Base-by-base conservation (phyloP, 2,329 filamentous ascomycete species). In the Clathrospora elynae region DNA sequence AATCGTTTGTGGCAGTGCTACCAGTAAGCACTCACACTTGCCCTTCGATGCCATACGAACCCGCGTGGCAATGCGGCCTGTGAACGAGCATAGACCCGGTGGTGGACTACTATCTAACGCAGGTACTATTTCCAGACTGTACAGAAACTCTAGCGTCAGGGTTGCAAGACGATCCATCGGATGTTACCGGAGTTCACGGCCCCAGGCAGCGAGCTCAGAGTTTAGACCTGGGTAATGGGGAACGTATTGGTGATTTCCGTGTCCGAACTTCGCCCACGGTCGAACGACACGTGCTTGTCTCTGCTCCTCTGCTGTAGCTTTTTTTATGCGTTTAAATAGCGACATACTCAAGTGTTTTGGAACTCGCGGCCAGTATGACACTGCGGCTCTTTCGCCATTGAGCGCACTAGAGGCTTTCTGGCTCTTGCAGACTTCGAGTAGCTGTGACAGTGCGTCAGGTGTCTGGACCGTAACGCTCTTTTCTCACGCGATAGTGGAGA, bases 381-480 rank as follows among this genome's bases (percentile, higher is more conserved):
- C 20, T 23, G 20, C 10, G 20, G 10, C 6, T 23, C 20, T n/a
- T n/a, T n/a, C n/a, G n/a, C n/a, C n/a, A n/a, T n/a, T n/a, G n/a
- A n/a, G 20, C 10, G 20, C 20, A 10, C 10, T 23, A 10, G 20
- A 10, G 20, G 20, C 20, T 23, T 10, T 6, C 20, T 6, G 20
- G 10, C 17, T 37, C 25, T 28, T 16, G 18, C 10, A n/a, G 10
- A 28, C 20, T 13, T 10, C 19, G n/a, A 37, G 35, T 17, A 37
- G 20, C 23, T 17, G n/a, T 12, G 24, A 37, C 29, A 37, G 12
- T 16, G 24, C 35, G 25, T 23, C 16, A 28, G 25, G 16, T 18
- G 23, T 37, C 35, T 37, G 35, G n/a, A 37, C 25, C n/a, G 24
- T 37, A 12, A 37, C 35, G 35, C 24, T 29, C n/a, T 24, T 28